Percentiles rank a stretch among this genome's conserved stretches.
These are phyloP conservation scores for Hermanozyma aechmeae DNA, from an alignment of 805 yeast genomes.

Conservation along the genomic window DNA sequence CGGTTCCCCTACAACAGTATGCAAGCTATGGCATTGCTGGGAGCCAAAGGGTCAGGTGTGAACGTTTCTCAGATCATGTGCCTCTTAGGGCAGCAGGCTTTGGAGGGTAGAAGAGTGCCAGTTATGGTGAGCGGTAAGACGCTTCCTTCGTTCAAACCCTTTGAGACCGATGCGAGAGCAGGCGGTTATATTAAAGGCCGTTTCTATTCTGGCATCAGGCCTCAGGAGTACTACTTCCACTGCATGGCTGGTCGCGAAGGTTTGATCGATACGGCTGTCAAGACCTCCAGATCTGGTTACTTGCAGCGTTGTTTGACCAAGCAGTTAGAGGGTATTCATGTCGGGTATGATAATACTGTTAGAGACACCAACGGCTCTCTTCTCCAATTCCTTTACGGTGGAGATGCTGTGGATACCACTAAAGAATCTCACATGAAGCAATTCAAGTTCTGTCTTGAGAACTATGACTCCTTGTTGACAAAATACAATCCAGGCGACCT, in stretches of 20 bases:
- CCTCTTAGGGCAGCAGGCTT: constrained; percentile 95
- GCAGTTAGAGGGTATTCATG: constrained; percentile 95
- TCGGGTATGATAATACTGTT: constrained; percentile 88
- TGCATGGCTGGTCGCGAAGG: constrained; percentile 99
- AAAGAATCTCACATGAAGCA: constrained; percentile 91
- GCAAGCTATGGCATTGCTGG: constrained; percentile 99
- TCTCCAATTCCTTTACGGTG: constrained; percentile 94
- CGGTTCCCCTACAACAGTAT: constrained; percentile 90
- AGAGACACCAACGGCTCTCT: constrained; percentile 93
- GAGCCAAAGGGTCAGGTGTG: constrained; percentile 98
- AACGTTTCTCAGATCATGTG: constrained; percentile 99
- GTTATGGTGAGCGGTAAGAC: constrained; percentile 98
- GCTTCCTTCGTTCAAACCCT: constrained; percentile 91
- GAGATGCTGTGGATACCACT: constrained; percentile 91
- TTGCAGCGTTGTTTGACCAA: constrained; percentile 97
- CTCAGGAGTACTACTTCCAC: constrained; percentile 98
- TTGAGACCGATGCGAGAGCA: constrained; percentile 94
- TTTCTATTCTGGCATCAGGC: constrained; percentile 94
- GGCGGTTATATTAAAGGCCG: constrained; percentile 98
- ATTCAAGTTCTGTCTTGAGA: constrained; percentile 87
- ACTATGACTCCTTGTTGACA: constrained; percentile 75
- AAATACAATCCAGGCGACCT: constrained; percentile 79
- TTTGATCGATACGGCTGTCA: constrained; percentile 97
- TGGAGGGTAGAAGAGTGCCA: constrained; percentile 99
- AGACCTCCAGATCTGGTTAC: constrained; percentile 96